A percentile compares a stretch with the other conserved stretches of the same genome.
Conservation (phyloP, 176 grass and related monocot genomes). For the Eremochloa ophiuroides region DNA sequence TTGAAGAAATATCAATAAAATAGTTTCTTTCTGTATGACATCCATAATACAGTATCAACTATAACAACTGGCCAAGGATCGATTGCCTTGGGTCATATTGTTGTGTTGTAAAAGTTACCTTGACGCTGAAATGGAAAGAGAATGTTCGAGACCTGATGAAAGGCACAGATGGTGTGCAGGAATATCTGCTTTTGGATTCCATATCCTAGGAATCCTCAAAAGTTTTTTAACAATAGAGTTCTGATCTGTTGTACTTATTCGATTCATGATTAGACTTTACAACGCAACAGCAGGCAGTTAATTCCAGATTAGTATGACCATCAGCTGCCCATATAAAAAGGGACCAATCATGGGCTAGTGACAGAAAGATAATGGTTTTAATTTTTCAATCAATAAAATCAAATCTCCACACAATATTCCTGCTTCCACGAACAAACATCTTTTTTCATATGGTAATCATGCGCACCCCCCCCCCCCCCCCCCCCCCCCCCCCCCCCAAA, state of each 20-base stretch:
- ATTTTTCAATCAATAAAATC: neutral
- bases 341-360: neutral
- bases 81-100: neutral
- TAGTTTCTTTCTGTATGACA: neutral
- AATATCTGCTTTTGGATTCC: neutral
- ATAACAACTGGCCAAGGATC: neutral
- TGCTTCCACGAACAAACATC: neutral
- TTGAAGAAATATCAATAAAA: neutral
- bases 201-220: neutral
- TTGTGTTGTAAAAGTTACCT: neutral
- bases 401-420: neutral
- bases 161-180: neutral
- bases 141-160: neutral
- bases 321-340: neutral
- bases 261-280: constrained; percentile 2
- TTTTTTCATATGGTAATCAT: neutral
- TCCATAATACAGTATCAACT: neutral
- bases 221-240: neutral
- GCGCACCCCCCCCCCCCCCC: too few relatives aligned
- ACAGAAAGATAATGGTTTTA: neutral
- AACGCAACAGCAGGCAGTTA: neutral
- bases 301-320: neutral
- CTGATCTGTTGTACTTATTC: neutral
- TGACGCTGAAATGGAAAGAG: neutral
- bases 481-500: too few relatives aligned